Percentiles rank a stretch among this genome's conserved stretches.
These are phyloP conservation scores for Sporothrix globosa DNA, from an alignment of 2,329 filamentous ascomycete genomes.

Conservation along the genomic window DNA sequence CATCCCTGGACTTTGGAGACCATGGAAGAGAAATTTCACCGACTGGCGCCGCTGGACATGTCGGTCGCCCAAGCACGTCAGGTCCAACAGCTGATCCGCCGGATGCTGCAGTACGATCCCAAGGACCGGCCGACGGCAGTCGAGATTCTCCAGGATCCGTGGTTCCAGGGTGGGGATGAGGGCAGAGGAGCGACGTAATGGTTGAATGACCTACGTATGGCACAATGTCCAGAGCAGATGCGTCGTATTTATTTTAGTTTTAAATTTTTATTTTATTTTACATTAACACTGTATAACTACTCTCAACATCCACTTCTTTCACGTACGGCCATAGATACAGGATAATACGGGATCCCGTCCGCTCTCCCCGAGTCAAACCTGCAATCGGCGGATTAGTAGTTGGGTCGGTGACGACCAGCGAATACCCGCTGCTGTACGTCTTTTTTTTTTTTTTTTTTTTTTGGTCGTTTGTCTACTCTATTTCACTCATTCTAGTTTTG, in stretches of 20 bases:
- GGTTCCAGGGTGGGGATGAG: not conserved
- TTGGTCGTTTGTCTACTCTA: too few relatives aligned
- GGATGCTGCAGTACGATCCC: slow-evolving; percentile 20
- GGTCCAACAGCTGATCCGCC: not conserved
- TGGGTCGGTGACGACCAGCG: too few relatives aligned
- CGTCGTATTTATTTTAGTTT: too few relatives aligned
- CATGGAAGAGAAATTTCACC: not conserved
- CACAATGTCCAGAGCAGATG: too few relatives aligned
- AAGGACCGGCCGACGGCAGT: not conserved
- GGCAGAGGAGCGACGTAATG: too few relatives aligned
- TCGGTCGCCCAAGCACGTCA: not conserved
- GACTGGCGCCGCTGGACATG: not conserved
- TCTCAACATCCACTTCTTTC: not conserved
- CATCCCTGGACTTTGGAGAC: not conserved
- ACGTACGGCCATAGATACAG: not conserved
- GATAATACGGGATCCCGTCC: not conserved
- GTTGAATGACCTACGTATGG: too few relatives aligned
- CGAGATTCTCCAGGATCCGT: slow-evolving; percentile 18
- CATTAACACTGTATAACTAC: not conserved
- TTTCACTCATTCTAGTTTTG: too few relatives aligned
- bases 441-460: too few relatives aligned
- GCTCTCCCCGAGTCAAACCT: too few relatives aligned
- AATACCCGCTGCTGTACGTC: too few relatives aligned
- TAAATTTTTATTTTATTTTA: not conserved
- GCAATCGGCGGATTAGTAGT: too few relatives aligned